Percentiles rank a stretch among this genome's conserved stretches.
Evolutionary conservation across 2,329 filamentous ascomycete genomes (phyloP).

Genomic region (Hymenoscyphus linearis): DNA sequence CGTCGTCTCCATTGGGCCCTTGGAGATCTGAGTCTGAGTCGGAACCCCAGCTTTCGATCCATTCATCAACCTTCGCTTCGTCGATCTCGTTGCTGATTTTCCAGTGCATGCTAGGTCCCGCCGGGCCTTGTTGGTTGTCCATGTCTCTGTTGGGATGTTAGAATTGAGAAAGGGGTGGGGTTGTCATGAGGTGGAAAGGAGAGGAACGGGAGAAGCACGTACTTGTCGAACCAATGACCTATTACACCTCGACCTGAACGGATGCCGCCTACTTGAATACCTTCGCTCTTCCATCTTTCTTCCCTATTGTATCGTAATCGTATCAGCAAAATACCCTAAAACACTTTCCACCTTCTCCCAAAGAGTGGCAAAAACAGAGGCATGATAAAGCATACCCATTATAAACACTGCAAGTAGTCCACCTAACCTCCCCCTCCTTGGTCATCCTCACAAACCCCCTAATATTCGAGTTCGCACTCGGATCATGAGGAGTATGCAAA

Average conservation of each 20-base stretch:
- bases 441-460: conserved; percentile 62
- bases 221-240: conserved; percentile 76
- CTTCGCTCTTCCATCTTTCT: conserved; percentile 71
- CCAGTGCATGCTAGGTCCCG: conserved; percentile 73
- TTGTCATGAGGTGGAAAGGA: background rate
- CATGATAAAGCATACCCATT: conserved; percentile 40
- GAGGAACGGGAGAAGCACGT: conserved; percentile 21
- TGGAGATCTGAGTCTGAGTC: conserved; percentile 2
- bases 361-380: no score
- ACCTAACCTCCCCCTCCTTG: conserved; percentile 64
- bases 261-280: conserved; percentile 66
- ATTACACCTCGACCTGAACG: conserved; percentile 61
- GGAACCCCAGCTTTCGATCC: background rate
- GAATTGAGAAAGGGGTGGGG: background rate
- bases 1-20: background rate
- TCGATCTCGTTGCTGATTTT: conserved; percentile 53
- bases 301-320: conserved; percentile 49
- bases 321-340: background rate
- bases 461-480: conserved; percentile 62
- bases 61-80: background rate
- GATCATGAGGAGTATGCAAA: conserved; percentile 60
- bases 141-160: conserved; percentile 46
- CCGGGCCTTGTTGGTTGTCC: conserved; percentile 58
- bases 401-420: conserved; percentile 65
- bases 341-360: background rate